Conservation (phyloP, 768 basidiomycete species). For the Suillus variegatus region DNA sequence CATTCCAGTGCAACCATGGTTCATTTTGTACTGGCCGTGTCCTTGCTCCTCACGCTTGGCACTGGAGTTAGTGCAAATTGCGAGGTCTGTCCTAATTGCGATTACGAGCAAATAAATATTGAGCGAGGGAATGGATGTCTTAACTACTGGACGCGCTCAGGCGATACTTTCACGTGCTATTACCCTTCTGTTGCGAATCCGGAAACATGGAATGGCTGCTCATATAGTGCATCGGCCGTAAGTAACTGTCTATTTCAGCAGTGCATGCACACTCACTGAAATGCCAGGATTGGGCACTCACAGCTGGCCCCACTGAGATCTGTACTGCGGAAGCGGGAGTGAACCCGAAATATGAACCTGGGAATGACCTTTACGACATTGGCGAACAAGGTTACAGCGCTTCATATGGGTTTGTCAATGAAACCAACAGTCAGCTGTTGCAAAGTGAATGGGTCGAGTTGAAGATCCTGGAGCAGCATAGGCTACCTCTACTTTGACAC, state of each 20-base stretch:
- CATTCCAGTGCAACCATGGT: neutral
- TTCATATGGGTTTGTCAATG: neutral
- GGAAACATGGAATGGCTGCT: neutral
- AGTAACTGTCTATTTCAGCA: neutral
- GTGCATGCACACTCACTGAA: neutral
- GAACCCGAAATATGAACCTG: too few relatives aligned
- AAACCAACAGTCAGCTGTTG: neutral
- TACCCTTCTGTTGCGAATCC: slow-evolving; percentile 3
- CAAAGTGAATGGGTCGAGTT: neutral
- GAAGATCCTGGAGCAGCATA: neutral
- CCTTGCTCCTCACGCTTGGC: neutral
- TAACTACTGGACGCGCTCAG: slow-evolving; percentile 1
- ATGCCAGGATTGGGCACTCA: neutral
- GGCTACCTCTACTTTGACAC: neutral
- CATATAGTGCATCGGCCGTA: neutral
- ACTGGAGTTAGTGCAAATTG: neutral
- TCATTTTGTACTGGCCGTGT: neutral
- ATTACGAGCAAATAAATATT: neutral
- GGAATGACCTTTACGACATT: neutral
- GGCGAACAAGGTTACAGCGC: neutral
- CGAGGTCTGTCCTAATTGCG: neutral
- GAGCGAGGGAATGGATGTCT: neutral
- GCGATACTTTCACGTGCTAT: neutral
- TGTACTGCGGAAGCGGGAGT: neutral
- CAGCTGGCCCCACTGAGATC: neutral